These are phyloP conservation scores for Pleurotus tuoliensis DNA, from an alignment of 768 basidiomycete genomes.

Conservation along the genomic window DNA sequence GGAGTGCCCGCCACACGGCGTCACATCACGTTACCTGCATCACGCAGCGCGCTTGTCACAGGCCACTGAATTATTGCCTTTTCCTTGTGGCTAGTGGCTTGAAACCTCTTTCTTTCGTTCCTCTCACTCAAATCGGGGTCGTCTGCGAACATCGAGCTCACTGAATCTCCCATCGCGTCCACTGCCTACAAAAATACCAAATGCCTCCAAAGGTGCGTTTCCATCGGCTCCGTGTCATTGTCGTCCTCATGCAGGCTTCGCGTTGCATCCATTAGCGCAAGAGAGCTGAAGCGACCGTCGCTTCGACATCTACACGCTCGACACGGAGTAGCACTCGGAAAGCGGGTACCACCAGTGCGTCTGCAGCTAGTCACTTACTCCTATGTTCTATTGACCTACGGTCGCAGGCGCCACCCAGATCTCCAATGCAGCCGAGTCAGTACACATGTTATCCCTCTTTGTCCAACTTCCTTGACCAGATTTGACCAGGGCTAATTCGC, in stretches of 20 bases:
- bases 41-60: no score
- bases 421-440: slow-evolving; percentile 11
- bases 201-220: slow-evolving; percentile 36
- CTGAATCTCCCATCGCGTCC: no score
- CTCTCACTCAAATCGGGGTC: no score
- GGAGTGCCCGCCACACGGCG: no score
- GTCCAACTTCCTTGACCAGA: no score
- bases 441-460: background rate
- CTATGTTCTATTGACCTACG: slow-evolving; percentile 11
- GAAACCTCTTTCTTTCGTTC: no score
- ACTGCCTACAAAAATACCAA: background rate
- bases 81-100: no score
- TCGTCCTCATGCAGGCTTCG: no score
- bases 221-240: background rate
- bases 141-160: no score
- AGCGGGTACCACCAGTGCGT: slow-evolving; percentile 14
- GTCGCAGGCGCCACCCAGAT: slow-evolving; percentile 21
- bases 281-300: slow-evolving; percentile 34
- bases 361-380: background rate
- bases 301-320: slow-evolving; percentile 36
- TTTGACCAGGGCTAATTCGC: background rate
- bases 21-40: no score
- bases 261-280: slow-evolving; percentile 44
- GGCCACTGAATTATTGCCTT: no score
- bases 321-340: slow-evolving; percentile 43